Conservation (phyloP, 345 rosid genomes). For the Lumnitzera littorea region DNA sequence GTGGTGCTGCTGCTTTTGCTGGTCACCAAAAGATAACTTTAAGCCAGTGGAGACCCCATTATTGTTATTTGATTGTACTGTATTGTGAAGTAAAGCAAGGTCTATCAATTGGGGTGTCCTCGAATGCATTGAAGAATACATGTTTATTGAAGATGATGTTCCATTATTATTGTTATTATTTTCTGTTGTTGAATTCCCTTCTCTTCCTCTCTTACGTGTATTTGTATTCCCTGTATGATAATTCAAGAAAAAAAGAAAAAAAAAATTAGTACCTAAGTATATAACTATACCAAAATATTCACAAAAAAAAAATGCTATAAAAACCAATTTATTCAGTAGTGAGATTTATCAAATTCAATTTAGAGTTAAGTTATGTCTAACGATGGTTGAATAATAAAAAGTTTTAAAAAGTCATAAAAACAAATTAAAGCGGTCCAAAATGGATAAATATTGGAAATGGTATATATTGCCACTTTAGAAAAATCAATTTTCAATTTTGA, state of each 20-base stretch:
- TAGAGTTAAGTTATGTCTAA: no score
- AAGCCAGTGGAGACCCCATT: slow-evolving; percentile 86
- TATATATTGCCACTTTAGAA: no score
- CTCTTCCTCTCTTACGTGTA: slow-evolving; percentile 66
- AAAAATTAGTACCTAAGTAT: no score
- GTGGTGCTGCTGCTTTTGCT: slow-evolving; percentile 27
- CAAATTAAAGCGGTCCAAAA: no score
- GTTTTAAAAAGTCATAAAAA: no score
- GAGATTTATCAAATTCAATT: no score
- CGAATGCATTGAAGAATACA: neutral
- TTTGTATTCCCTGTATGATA: slow-evolving; percentile 5
- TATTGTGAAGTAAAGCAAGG: slow-evolving; percentile 44
- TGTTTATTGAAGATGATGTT: slow-evolving; percentile 22
- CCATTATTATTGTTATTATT: slow-evolving; percentile 33
- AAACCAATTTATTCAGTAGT: neutral
- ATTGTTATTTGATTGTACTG: slow-evolving; percentile 23
- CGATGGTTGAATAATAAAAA: no score
- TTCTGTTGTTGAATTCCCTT: slow-evolving; percentile 21
- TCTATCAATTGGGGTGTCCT: slow-evolving; percentile 18
- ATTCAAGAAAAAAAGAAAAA: no score
- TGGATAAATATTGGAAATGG: no score
- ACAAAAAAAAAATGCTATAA: neutral
- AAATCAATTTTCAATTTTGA: no score
- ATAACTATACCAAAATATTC: neutral
- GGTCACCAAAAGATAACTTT: slow-evolving; percentile 56